Evolutionary conservation across 2,329 filamentous ascomycete genomes (phyloP), one percentile per base, ranked within the genome.

Genomic region (Drechslerella coelobrocha): DNA sequence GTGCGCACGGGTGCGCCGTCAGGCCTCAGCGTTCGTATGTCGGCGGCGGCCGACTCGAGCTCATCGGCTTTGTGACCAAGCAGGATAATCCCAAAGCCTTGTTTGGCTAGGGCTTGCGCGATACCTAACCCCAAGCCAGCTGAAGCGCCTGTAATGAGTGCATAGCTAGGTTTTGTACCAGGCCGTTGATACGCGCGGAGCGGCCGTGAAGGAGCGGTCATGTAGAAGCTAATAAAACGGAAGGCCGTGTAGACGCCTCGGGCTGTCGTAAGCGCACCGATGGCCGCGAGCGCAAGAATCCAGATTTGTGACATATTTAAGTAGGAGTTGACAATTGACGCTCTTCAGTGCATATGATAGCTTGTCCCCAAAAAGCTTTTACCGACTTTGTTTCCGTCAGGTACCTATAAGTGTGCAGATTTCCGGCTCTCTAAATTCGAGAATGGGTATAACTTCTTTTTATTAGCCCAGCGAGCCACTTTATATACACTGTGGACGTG

Each of bases 71-170:
- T 50, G 23, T 50, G 45, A 8, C 19, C 45, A 10, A 50, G 45
- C 19, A 50, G 45, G 23, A 50, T 50, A 7, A 50, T 10, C 23
- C 45, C 45, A 21, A 50, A 50, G 23, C 45, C 45, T 50, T 50
- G 17, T 8, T 8, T 27, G 3, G 23, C 45, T 12, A 50, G 45
- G n/a, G 17, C 45, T 23, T 50, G 45, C 19, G 45, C 45, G 21
- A 23, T 23, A 23, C 45, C 45, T 23, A 50, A 21, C 26, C 45
- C 45, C 7, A 50, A 23, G 6, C 45, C 45, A 10, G 19, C 45
- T 8, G 19, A 23, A 12, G 45, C 17, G 45, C 45, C 45, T n/a
- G 45, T 50, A 10, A 50, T 21, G 14, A 50, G 23, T 4, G 45
- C 45, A n/a, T 50, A 50, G 45, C 39, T 45, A 17, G 39, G 39